Conservation (phyloP, 1,139 yeast genomes). For the Pichia sp. region DNA sequence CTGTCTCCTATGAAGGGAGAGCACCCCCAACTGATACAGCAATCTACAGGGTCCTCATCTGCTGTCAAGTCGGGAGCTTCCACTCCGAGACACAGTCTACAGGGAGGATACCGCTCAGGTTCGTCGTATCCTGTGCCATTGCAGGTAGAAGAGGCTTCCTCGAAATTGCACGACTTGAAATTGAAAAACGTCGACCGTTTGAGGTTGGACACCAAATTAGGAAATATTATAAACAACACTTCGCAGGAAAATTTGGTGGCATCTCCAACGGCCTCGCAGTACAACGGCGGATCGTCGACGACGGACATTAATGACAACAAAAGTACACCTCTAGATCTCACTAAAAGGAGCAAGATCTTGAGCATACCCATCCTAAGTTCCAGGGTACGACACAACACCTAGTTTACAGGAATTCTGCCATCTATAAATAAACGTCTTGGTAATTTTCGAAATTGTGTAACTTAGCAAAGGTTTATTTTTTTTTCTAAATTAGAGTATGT, state of each 20-base stretch:
- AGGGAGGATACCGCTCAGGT: constrained; percentile 3
- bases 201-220: constrained; percentile 28
- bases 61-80: constrained; percentile 6
- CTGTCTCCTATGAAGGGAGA: constrained; percentile 23
- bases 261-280: constrained; percentile 10
- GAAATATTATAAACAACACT: constrained; percentile 23
- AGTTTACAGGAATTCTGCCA: neutral
- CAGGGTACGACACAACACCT: constrained; percentile 16
- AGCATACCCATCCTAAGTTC: constrained; percentile 32
- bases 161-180: constrained; percentile 28
- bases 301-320: constrained; percentile 1
- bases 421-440: neutral
- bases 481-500: neutral
- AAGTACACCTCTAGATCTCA: constrained; percentile 6
- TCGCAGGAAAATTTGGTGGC: constrained; percentile 24
- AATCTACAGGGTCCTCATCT: constrained; percentile 10
- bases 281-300: constrained; percentile 1
- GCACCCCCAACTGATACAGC: constrained; percentile 16
- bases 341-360: constrained; percentile 25
- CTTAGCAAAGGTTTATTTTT: neutral
- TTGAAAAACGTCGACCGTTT: constrained; percentile 28
- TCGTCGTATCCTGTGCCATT: constrained; percentile 18
- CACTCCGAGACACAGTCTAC: constrained; percentile 13
- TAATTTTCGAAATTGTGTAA: neutral
- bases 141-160: constrained; percentile 28